Evolutionary conservation across 1,284 basidiomycete species (phyloP), one percentile per base, ranked within the genome.

Genomic region (Earliella scabrosa): DNA sequence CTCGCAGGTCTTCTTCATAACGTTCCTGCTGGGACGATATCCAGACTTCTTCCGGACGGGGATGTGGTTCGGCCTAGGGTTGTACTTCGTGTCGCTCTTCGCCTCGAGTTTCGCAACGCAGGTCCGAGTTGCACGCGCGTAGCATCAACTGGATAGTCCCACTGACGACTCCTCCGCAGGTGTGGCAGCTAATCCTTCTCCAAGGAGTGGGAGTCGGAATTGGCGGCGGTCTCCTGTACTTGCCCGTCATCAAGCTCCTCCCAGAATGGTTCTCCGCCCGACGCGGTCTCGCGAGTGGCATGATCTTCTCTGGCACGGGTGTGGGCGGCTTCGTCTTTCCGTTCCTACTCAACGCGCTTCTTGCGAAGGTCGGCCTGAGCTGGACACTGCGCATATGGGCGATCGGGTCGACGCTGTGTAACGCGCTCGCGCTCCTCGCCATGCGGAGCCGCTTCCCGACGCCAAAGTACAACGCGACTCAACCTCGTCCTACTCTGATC

Each of bases 361-460:
- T 69, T 2, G 60, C 57, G 13, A 46, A 52, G 11, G 46, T 66
- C 14, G 69, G 69, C 9, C 58, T 67, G 34, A 52, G 63, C 6
- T 71, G 67, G 68, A 67, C 69, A 0, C 44, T 71, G 8, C 55
- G 68, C 3, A 58, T 62, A 8, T 67, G 68, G 63, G 66, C 68
- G 2, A 35, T 66, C 20, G 45, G 57, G 4, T 58, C 64, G 2
- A 49, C 59, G 3, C 23, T 66, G 23, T 44, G 59, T 35, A 58
- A 60, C 1, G 65, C 56, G 2, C 23, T 66, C 13, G 67, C 68
- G 3, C 38, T 66, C 3, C 47, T 65, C 7, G 65, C 65, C 18
- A 56, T 68, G 51, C 57, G 63, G 11, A 65, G 63, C 11, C 67
- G 69, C 2, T 47, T 67, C 44, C 68, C 68, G 0, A 34, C 62